These are phyloP conservation scores for Oldenlandia corymbosa DNA, from an alignment of 257 asterid genomes.

Conservation along the genomic window DNA sequence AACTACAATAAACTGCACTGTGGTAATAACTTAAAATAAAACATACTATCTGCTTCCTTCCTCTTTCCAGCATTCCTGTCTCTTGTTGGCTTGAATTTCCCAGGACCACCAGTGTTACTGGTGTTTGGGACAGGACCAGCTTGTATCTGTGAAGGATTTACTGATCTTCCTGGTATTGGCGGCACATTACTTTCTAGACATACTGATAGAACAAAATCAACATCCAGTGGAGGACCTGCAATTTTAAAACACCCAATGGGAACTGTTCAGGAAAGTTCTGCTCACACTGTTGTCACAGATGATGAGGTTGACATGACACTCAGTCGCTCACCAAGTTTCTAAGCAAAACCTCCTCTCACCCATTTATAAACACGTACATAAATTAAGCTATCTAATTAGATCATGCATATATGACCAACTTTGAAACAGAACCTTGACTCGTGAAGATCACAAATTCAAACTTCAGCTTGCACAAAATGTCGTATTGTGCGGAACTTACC, in stretches of 20 bases:
- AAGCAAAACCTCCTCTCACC: too few species aligned
- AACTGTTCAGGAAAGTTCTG: slow-evolving; percentile 4
- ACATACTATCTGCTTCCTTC: slow-evolving; percentile 59
- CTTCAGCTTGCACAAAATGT: background rate
- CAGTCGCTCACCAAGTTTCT: too few species aligned
- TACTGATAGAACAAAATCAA: slow-evolving; percentile 78
- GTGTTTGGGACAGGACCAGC: slow-evolving; percentile 56
- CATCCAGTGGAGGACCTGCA: slow-evolving; percentile 89
- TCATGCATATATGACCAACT: background rate
- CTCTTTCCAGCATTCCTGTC: slow-evolving; percentile 65
- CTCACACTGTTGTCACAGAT: too few species aligned
- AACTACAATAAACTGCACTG: background rate
- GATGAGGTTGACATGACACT: too few species aligned
- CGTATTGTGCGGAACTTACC: background rate
- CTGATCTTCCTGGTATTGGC: slow-evolving; percentile 36
- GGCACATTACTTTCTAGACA: slow-evolving; percentile 84
- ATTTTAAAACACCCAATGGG: slow-evolving; percentile 15
- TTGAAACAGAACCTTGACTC: background rate
- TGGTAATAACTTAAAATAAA: background rate
- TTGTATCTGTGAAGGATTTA: slow-evolving; percentile 33
- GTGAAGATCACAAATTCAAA: background rate
- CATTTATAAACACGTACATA: too few species aligned
- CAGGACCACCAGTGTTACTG: slow-evolving; percentile 54
- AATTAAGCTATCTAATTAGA: background rate
- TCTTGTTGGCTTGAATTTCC: slow-evolving; percentile 49